Conservation (phyloP, 2,329 filamentous ascomycete species). For the Fusarium abutilonis region DNA sequence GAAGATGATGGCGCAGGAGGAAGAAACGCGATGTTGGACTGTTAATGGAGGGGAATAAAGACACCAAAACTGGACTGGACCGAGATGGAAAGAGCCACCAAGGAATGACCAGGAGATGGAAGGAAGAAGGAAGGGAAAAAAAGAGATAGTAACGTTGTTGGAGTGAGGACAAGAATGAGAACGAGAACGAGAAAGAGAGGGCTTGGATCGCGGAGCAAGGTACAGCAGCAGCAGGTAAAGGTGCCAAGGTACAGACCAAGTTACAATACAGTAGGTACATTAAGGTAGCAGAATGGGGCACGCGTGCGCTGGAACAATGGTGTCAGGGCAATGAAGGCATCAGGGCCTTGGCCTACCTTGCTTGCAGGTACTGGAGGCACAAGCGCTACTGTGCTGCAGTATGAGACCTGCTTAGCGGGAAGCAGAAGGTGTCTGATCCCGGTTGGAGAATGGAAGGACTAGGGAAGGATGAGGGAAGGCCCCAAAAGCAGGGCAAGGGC, state of each 20-base stretch:
- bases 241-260: background rate
- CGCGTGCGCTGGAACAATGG: constrained; percentile 42
- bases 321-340: constrained; percentile 38
- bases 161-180: constrained; percentile 18
- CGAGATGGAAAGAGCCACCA: constrained; percentile 32
- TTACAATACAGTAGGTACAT: too few relatives aligned
- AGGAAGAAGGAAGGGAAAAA: constrained; percentile 32
- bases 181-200: background rate
- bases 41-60: constrained; percentile 31
- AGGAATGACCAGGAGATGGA: constrained; percentile 34
- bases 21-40: constrained; percentile 25
- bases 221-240: too few relatives aligned
- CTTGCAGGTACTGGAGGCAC: constrained; percentile 22
- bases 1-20: constrained; percentile 33
- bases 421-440: constrained; percentile 37
- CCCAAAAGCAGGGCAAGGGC: constrained; percentile 31
- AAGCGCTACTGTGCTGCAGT: constrained; percentile 25
- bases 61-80: constrained; percentile 33
- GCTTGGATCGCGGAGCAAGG: too few relatives aligned
- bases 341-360: constrained; percentile 39
- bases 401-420: constrained; percentile 38
- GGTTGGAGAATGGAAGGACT: constrained; percentile 39
- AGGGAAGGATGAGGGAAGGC: constrained; percentile 39
- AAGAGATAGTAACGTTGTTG: constrained; percentile 28
- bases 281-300: constrained; percentile 28